These are phyloP conservation scores for Leonotis leonurus DNA, from an alignment of 257 asterid genomes.

Conservation along the genomic window DNA sequence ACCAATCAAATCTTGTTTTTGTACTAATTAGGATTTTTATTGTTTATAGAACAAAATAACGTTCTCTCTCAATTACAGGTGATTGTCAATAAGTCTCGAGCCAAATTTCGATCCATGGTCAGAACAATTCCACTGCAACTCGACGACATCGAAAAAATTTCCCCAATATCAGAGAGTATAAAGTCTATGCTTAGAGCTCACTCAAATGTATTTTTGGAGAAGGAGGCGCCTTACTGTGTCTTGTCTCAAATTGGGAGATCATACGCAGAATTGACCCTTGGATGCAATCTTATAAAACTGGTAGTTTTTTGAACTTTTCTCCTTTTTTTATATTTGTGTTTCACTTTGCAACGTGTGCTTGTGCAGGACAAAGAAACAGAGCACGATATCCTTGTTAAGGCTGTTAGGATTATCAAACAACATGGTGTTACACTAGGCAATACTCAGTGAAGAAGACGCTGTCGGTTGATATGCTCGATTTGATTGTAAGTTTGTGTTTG, in stretches of 20 bases:
- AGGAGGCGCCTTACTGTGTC: slow-evolving; percentile 82
- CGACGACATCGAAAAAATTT: slow-evolving; percentile 63
- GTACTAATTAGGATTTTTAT: not conserved
- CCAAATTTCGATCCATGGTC: slow-evolving; percentile 54
- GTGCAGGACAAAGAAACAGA: slow-evolving; percentile 64
- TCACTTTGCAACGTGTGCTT: no score
- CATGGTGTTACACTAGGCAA: slow-evolving; percentile 68
- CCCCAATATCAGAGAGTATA: slow-evolving; percentile 63
- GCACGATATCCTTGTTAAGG: slow-evolving; percentile 68
- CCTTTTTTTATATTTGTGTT: no score
- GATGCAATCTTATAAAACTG: slow-evolving; percentile 71
- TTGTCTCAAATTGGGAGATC: slow-evolving; percentile 66
- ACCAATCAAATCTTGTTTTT: no score
- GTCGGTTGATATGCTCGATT: slow-evolving; percentile 3
- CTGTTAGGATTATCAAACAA: slow-evolving; percentile 58
- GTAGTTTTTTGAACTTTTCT: slow-evolving; percentile 26
- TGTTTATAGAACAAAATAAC: not conserved
- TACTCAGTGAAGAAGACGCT: slow-evolving; percentile 24
- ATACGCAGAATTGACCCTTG: slow-evolving; percentile 67
- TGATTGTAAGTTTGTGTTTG: not conserved
- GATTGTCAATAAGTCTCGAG: slow-evolving; percentile 87
- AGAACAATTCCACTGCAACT: slow-evolving; percentile 51
- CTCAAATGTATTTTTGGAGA: slow-evolving; percentile 64
- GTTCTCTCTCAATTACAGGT: slow-evolving; percentile 40
- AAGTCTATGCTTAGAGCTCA: slow-evolving; percentile 67